Conservation (phyloP, 805 yeast species). For the Candida parachauliodes region DNA sequence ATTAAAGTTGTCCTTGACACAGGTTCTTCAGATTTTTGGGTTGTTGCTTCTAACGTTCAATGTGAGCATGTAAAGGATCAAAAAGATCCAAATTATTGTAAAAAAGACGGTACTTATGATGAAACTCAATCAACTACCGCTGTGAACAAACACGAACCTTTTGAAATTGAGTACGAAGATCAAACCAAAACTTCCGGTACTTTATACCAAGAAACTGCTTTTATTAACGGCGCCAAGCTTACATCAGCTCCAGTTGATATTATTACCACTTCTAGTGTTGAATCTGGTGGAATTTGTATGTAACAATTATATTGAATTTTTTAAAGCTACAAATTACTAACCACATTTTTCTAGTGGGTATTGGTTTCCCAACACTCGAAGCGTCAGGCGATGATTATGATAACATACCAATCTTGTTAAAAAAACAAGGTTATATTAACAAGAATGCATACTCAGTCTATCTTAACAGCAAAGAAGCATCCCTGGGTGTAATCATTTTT, state of each 20-base stretch:
- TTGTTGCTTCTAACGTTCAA: slow-evolving; percentile 14
- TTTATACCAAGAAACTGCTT: slow-evolving; percentile 40
- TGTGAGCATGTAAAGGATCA: slow-evolving; percentile 2
- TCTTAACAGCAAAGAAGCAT: slow-evolving; percentile 18
- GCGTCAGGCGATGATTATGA: slow-evolving; percentile 15
- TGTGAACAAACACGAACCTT: neutral
- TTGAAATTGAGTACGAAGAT: slow-evolving; percentile 39
- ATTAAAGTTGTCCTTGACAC: slow-evolving; percentile 35
- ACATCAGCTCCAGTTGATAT: slow-evolving; percentile 15
- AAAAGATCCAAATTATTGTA: slow-evolving; percentile 19
- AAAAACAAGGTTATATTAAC: slow-evolving; percentile 25
- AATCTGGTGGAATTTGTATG: slow-evolving; percentile 4
- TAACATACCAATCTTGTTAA: slow-evolving; percentile 28
- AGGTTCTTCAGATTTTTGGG: slow-evolving; percentile 42
- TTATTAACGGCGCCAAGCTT: slow-evolving; percentile 2
- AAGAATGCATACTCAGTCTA: slow-evolving; percentile 30
- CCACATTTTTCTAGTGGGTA: slow-evolving; percentile 2
- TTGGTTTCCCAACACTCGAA: slow-evolving; percentile 5
- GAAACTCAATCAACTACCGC: slow-evolving; percentile 24
- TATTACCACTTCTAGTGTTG: slow-evolving; percentile 11
- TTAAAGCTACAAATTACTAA: slow-evolving; percentile 44
- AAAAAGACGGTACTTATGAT: slow-evolving; percentile 37
- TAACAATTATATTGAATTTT: slow-evolving; percentile 36
- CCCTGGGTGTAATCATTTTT: slow-evolving; percentile 22
- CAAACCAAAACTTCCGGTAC: slow-evolving; percentile 36